Percentiles rank a stretch among this genome's conserved stretches.
phyloP scores from a whole-genome alignment of 2,329 filamentous ascomycete genomes.

The Aspergillus jensenii region DNA sequence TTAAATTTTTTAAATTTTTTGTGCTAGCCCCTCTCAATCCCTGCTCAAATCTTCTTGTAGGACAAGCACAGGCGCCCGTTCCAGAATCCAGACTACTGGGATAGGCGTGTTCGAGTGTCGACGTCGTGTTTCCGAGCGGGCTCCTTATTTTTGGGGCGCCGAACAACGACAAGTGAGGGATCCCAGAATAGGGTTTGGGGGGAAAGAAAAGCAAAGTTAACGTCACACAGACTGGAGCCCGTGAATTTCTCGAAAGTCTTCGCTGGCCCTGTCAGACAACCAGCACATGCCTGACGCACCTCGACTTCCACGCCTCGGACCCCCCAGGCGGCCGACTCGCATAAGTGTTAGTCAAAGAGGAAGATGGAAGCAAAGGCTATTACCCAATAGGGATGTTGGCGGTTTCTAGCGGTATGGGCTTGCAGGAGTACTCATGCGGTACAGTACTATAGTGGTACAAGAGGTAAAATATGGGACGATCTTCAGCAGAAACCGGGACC shows the following conservation, averaged over 20 bases:
- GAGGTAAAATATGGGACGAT: conserved; percentile 16
- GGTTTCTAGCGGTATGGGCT: not conserved
- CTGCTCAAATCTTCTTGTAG: not conserved
- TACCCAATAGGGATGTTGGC: conserved; percentile 4
- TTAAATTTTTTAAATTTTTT: not conserved
- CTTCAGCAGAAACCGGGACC: conserved; percentile 21
- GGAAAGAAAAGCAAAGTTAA: not conserved
- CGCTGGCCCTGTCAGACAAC: not conserved
- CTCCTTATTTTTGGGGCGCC: not conserved
- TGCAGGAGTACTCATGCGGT: not conserved
- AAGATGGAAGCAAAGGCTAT: not conserved
- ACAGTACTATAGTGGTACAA: not conserved
- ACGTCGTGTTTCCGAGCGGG: not conserved
- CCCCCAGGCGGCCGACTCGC: not conserved
- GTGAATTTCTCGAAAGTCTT: not conserved
- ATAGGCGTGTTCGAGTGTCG: not conserved
- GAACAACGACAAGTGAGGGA: too few species aligned
- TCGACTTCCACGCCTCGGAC: not conserved
- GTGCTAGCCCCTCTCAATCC: not conserved
- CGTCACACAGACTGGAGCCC: not conserved
- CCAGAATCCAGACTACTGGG: conserved; percentile 23
- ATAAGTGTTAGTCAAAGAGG: not conserved
- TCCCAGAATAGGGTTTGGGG: not conserved
- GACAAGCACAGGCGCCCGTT: conserved; percentile 17
- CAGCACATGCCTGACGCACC: not conserved